phyloP scores from a whole-genome alignment of 2,329 filamentous ascomycete species.

The Aureobasidium sp. region DNA sequence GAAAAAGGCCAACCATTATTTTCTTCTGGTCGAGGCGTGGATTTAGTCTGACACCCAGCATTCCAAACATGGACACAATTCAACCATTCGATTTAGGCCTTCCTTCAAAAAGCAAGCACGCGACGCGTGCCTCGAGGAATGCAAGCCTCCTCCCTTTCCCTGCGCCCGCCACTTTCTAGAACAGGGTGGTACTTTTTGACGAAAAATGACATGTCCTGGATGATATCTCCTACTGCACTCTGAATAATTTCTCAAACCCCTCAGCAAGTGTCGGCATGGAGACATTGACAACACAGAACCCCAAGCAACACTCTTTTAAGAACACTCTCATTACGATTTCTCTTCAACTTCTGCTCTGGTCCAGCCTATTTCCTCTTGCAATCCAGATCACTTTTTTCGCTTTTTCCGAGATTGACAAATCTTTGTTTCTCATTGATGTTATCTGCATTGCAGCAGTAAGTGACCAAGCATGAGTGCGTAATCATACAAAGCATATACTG shows the following conservation, averaged over 20 bases:
- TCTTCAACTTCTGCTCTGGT: conserved; percentile 4
- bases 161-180: background rate
- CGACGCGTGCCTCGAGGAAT: conserved; percentile 6
- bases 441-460: conserved; percentile 7
- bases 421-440: background rate
- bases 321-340: background rate
- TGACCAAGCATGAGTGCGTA: background rate
- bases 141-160: conserved; percentile 1
- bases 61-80: background rate
- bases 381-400: background rate
- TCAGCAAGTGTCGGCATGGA: background rate
- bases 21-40: background rate
- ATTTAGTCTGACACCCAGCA: background rate
- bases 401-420: background rate
- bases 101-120: conserved; percentile 11
- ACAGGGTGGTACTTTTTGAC: background rate
- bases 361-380: background rate
- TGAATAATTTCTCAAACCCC: background rate
- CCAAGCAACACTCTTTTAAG: conserved; percentile 5
- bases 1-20: background rate
- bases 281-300: background rate
- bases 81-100: background rate
- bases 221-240: background rate
- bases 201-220: conserved; percentile 4
- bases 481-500: background rate